A percentile compares a stretch with the other conserved stretches of the same genome.
phyloP scores from a whole-genome alignment of 441 rosid genomes.

The Brassica hybrid region DNA sequence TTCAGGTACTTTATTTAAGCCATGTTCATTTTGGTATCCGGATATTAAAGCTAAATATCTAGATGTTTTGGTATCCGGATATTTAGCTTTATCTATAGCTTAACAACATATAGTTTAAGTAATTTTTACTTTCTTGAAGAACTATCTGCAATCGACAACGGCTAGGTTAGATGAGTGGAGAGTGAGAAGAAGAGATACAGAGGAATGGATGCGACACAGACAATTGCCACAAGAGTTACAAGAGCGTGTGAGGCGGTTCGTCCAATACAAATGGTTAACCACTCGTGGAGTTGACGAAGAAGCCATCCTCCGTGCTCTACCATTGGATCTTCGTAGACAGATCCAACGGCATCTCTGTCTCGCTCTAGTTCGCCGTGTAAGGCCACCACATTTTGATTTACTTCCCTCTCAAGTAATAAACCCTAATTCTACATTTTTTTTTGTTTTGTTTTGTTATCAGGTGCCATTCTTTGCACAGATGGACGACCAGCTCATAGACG shows the following conservation, averaged over 20 bases:
- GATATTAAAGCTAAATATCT: too few species aligned
- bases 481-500: slow-evolving; percentile 87
- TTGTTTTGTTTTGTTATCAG: slow-evolving; percentile 37
- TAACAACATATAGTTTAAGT: not conserved
- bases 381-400: slow-evolving; percentile 18
- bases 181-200: slow-evolving; percentile 78
- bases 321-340: slow-evolving; percentile 75
- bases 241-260: slow-evolving; percentile 83
- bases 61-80: too few species aligned
- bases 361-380: slow-evolving; percentile 89
- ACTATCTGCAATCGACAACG: slow-evolving; percentile 77
- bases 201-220: slow-evolving; percentile 97
- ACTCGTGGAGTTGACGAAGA: slow-evolving; percentile 90
- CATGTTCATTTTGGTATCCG: not conserved
- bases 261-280: slow-evolving; percentile 84
- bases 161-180: slow-evolving; percentile 93
- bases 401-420: slow-evolving; percentile 1
- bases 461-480: slow-evolving; percentile 89
- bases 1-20: slow-evolving; percentile 58
- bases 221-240: slow-evolving; percentile 76
- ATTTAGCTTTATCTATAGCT: not conserved
- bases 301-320: slow-evolving; percentile 68
- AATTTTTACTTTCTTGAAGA: slow-evolving; percentile 47
- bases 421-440: not conserved
- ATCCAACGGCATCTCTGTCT: slow-evolving; percentile 86